phyloP scores from a whole-genome alignment of 1,284 basidiomycete genomes.

The Microbotryum lychnidis-dioicae region DNA sequence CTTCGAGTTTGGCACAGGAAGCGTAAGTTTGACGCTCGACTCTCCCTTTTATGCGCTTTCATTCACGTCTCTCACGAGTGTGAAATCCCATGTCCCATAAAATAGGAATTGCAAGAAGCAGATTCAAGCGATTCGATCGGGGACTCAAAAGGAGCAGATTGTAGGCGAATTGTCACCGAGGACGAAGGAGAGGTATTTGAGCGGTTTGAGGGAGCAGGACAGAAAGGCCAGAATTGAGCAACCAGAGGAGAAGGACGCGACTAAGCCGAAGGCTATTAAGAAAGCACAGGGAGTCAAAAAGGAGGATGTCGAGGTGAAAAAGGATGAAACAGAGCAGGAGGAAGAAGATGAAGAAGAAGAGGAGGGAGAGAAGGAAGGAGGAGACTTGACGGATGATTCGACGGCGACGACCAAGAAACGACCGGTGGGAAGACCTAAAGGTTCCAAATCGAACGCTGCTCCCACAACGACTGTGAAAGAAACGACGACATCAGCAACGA shows the following conservation, averaged over 20 bases:
- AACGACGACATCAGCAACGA: too few species aligned
- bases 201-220: neutral
- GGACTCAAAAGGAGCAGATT: neutral
- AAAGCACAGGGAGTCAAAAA: neutral
- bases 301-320: neutral
- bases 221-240: neutral
- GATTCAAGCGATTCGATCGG: neutral
- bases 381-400: too few species aligned
- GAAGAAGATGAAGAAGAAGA: slow-evolving; percentile 1
- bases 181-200: neutral
- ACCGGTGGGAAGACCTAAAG: too few species aligned
- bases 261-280: neutral
- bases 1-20: slow-evolving; percentile 2
- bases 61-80: too few species aligned
- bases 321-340: neutral
- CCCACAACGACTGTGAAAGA: too few species aligned
- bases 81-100: too few species aligned
- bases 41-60: neutral
- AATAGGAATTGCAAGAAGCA: slow-evolving; percentile 5
- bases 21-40: neutral
- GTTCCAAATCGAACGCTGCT: too few species aligned
- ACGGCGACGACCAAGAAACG: too few species aligned
- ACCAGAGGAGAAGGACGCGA: neutral
- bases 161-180: neutral
- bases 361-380: neutral